A percentile compares a stretch with the other conserved stretches of the same genome.
phyloP scores from a whole-genome alignment of 2,329 filamentous ascomycete species.

The Lasiodiplodia citricola region DNA sequence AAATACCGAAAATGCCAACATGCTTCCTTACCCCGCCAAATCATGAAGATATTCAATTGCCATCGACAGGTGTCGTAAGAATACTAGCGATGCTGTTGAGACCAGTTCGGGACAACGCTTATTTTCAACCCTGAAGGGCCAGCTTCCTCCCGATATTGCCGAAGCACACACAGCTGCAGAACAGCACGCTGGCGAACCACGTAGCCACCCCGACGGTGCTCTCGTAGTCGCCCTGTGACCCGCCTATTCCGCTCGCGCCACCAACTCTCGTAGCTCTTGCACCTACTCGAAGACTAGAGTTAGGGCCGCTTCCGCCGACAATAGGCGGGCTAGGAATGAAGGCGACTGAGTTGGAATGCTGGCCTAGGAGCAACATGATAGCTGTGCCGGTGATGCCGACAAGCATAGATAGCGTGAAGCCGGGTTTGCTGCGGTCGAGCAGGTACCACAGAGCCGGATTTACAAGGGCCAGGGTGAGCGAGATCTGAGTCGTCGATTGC shows the following conservation, averaged over 20 bases:
- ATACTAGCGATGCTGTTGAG: not conserved
- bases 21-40: not conserved
- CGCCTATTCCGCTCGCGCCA: slow-evolving; percentile 16
- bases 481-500: slow-evolving; percentile 93
- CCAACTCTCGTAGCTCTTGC: slow-evolving; percentile 26
- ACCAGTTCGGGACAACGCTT: not conserved
- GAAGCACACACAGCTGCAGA: slow-evolving; percentile 94
- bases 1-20: not conserved
- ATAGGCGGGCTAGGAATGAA: slow-evolving; percentile 54
- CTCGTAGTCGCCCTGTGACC: slow-evolving; percentile 17
- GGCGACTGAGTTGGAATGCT: slow-evolving; percentile 71
- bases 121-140: slow-evolving; percentile 43
- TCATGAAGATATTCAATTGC: not conserved
- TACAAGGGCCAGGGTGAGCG: slow-evolving; percentile 83
- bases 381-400: slow-evolving; percentile 78
- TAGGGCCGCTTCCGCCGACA: slow-evolving; percentile 22
- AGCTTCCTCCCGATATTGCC: slow-evolving; percentile 90
- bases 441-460: slow-evolving; percentile 97
- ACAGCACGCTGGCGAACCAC: slow-evolving; percentile 92
- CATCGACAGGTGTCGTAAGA: not conserved
- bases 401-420: slow-evolving; percentile 77
- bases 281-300: slow-evolving; percentile 12
- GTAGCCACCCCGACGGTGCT: slow-evolving; percentile 63
- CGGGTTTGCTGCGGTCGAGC: slow-evolving; percentile 85
- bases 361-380: slow-evolving; percentile 75